Conservation (phyloP, 352 stramenopile species). For the Aphanomyces astaci region DNA sequence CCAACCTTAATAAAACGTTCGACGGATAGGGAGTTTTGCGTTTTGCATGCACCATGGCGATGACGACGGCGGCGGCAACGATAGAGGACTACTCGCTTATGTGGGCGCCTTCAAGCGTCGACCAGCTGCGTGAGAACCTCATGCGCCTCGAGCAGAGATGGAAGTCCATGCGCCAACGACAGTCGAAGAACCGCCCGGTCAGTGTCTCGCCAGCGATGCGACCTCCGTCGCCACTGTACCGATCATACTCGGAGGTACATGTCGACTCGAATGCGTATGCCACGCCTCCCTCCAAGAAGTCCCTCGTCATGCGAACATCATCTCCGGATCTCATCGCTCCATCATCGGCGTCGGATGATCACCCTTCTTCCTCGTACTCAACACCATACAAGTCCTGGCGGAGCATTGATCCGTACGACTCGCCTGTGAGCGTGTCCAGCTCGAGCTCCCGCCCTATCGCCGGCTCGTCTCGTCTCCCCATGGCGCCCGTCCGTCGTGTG, state of each 20-base stretch:
- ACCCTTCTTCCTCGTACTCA: background rate
- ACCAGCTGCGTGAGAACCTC: constrained; percentile 9
- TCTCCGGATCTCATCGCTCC: constrained; percentile 3
- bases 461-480: constrained; percentile 16
- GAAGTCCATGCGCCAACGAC: constrained; percentile 17
- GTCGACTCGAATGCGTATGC: constrained; percentile 18
- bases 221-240: constrained; percentile 6
- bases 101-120: constrained; percentile 13
- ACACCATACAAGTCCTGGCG: background rate
- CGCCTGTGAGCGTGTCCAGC: background rate
- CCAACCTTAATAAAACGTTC: background rate
- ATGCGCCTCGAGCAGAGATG: constrained; percentile 14
- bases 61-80: background rate
- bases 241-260: constrained; percentile 4
- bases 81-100: constrained; percentile 18
- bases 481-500: constrained; percentile 27
- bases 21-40: background rate
- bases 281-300: background rate
- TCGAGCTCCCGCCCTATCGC: background rate
- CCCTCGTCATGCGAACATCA: background rate
- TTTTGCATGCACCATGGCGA: background rate
- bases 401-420: background rate
- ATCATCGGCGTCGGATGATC: background rate
- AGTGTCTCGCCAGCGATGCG: constrained; percentile 5
- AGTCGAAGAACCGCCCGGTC: background rate